Conservation (phyloP, 208 protist species). For the Acanthamoeba pearcei region DNA sequence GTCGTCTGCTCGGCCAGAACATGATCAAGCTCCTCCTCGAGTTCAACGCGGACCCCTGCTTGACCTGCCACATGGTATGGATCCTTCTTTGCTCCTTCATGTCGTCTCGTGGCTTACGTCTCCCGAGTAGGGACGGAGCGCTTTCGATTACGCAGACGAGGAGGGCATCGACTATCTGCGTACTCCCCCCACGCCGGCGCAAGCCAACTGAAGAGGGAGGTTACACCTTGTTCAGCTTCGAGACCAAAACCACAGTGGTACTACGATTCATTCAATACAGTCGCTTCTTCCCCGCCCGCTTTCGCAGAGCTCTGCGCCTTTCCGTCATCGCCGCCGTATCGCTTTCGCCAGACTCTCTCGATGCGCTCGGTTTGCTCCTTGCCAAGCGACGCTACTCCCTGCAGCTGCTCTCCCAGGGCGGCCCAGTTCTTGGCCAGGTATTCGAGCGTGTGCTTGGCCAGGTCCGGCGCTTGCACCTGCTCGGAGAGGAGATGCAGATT, state of each 20-base stretch:
- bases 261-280: background rate
- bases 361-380: slow-evolving; percentile 11
- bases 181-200: background rate
- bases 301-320: background rate
- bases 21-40: slow-evolving; percentile 13
- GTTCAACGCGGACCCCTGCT: background rate
- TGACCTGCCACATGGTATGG: slow-evolving; percentile 9
- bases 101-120: background rate
- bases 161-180: background rate
- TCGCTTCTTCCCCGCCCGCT: background rate
- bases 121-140: background rate
- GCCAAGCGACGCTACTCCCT: background rate
- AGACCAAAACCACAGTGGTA: background rate
- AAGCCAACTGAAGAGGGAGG: background rate
- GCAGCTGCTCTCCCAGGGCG: background rate
- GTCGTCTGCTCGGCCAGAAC: background rate
- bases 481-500: slow-evolving; percentile 31
- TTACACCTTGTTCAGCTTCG: too few relatives aligned
- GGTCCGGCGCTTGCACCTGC: slow-evolving; percentile 38
- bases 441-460: slow-evolving; percentile 59
- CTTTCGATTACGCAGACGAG: background rate
- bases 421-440: slow-evolving; percentile 54
- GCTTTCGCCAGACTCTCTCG: background rate
- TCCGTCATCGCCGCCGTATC: background rate
- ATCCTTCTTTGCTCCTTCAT: background rate